A percentile compares a stretch with the other conserved stretches of the same genome.
Evolutionary conservation across 495 filamentous ascomycete species (phyloP).

Genomic region (Schizothecium vesticola): DNA sequence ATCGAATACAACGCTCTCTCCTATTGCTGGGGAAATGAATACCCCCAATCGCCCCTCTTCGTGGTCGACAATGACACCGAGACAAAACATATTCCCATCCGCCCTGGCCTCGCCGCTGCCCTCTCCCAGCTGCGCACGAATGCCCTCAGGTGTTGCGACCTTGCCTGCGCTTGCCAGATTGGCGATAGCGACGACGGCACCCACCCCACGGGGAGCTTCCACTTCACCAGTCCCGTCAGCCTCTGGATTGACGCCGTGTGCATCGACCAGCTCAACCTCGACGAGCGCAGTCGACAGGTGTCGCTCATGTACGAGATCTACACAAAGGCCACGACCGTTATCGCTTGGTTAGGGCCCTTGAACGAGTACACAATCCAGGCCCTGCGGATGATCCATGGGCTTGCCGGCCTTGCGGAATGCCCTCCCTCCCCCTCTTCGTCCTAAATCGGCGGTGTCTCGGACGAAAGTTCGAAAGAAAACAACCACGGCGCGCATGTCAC

Average conservation of each 20-base stretch:
- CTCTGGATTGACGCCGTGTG: constrained; percentile 6
- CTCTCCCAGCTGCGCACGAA: constrained; percentile 1
- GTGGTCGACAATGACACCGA: neutral
- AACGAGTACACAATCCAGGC: neutral
- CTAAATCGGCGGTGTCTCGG: neutral
- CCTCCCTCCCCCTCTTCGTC: neutral
- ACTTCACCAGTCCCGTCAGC: neutral
- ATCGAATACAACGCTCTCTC: neutral
- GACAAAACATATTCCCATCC: neutral
- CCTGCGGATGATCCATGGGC: neutral
- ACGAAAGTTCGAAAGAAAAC: neutral
- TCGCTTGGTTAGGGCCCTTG: neutral
- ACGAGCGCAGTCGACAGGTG: neutral
- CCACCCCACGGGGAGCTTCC: neutral
- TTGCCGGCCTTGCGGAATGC: neutral
- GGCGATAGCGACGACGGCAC: neutral
- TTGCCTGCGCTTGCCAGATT: neutral
- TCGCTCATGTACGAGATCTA: neutral
- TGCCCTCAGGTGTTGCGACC: neutral
- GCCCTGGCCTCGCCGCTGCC: neutral
- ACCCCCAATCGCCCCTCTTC: neutral
- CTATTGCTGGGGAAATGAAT: constrained; percentile 4
- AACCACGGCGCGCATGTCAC: neutral
- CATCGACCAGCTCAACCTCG: neutral
- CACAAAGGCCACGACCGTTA: neutral